Conservation (phyloP, 441 rosid species). For the Pelargonium myrrhifolium region DNA sequence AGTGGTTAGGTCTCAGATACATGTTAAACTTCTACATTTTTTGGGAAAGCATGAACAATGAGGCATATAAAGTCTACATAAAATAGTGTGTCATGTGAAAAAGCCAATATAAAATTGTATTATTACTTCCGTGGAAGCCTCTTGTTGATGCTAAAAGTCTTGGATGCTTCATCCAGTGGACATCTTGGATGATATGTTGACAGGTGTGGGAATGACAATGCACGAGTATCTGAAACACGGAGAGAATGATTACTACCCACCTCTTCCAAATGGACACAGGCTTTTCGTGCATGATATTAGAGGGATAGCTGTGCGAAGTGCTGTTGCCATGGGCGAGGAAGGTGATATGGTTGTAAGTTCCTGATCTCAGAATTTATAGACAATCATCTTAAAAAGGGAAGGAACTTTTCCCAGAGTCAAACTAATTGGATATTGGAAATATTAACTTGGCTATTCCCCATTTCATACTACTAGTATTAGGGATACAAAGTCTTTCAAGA, state of each 20-base stretch:
- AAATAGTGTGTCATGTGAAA: background rate
- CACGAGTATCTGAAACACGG: slow-evolving; percentile 83
- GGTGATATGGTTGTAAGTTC: slow-evolving; percentile 92
- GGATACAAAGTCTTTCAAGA: background rate
- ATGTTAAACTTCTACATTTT: background rate
- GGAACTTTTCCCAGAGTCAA: background rate
- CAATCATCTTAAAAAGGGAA: background rate
- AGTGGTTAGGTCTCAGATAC: background rate
- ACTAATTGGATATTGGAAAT: background rate
- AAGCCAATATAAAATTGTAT: too few species aligned
- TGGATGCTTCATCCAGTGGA: slow-evolving; percentile 51
- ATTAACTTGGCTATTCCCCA: background rate
- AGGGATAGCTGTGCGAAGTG: slow-evolving; percentile 86
- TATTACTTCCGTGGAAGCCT: too few species aligned
- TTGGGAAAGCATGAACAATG: background rate
- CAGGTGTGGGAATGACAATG: slow-evolving; percentile 91
- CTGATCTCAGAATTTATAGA: background rate
- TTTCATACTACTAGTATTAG: too few species aligned
- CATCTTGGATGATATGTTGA: slow-evolving; percentile 88
- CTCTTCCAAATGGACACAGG: slow-evolving; percentile 79
- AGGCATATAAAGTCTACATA: background rate
- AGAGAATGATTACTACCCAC: slow-evolving; percentile 82
- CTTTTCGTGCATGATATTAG: slow-evolving; percentile 79
- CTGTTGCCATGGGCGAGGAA: slow-evolving; percentile 97
- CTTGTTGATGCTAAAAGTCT: too few species aligned